These are phyloP conservation scores for Leccinum pellstonianum DNA, from an alignment of 768 basidiomycete species.

Conservation along the genomic window DNA sequence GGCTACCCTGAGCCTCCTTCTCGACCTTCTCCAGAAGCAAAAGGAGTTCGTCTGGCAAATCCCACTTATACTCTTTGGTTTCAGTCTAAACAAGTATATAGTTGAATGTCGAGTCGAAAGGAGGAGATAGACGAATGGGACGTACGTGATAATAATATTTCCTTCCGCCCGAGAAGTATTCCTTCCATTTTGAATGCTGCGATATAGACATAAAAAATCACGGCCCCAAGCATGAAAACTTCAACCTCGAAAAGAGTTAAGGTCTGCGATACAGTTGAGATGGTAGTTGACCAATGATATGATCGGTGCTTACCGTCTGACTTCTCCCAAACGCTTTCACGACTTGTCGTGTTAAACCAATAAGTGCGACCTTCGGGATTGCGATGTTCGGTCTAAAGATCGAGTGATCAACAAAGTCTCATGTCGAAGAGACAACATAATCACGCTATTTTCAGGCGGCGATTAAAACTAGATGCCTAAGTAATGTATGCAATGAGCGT, in stretches of 20 bases:
- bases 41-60: constrained; percentile 90
- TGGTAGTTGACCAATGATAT: background rate
- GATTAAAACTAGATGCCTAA: constrained; percentile 13
- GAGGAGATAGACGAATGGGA: background rate
- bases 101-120: constrained; percentile 1
- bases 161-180: constrained; percentile 89
- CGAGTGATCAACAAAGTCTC: constrained; percentile 3
- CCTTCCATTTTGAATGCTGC: constrained; percentile 93
- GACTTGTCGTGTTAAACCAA: constrained; percentile 89
- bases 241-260: constrained; percentile 86
- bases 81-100: constrained; percentile 53
- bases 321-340: constrained; percentile 97
- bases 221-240: background rate
- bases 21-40: constrained; percentile 84
- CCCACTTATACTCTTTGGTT: constrained; percentile 95
- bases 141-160: constrained; percentile 89
- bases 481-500: too few species aligned
- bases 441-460: constrained; percentile 18
- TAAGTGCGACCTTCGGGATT: constrained; percentile 96
- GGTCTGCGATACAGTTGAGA: constrained; percentile 44
- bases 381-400: constrained; percentile 79
- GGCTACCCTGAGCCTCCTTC: constrained; percentile 54
- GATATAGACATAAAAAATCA: constrained; percentile 8
- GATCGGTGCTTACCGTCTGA: constrained; percentile 68
- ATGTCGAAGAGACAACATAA: constrained; percentile 23